Conservation (phyloP, 306 rosid species). For the Purshia tridentata region DNA sequence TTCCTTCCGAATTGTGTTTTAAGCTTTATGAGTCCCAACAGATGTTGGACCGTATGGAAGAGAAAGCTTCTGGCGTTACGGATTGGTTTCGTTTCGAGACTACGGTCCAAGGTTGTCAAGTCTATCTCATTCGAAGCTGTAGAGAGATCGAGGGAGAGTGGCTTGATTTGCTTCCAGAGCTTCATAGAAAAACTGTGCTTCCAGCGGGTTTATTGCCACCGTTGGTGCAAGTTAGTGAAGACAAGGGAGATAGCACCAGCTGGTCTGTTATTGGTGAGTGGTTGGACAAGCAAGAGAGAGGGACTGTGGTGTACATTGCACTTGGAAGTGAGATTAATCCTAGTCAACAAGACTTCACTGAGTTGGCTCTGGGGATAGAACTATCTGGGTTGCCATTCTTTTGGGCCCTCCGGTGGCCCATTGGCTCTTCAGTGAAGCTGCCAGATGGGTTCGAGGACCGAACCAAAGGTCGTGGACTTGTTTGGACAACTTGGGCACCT, state of each 20-base stretch:
- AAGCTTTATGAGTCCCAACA: constrained; percentile 5
- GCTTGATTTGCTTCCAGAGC: constrained; percentile 11
- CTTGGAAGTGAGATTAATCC: constrained; percentile 46
- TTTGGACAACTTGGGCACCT: constrained; percentile 59
- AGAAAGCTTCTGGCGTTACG: neutral
- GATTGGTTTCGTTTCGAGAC: neutral
- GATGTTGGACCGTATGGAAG: neutral
- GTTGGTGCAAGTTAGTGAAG: neutral
- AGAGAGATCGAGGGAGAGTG: constrained; percentile 22
- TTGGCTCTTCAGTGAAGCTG: constrained; percentile 21
- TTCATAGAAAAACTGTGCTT: constrained; percentile 11
- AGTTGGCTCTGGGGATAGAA: constrained; percentile 53
- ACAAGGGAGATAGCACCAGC: constrained; percentile 3
- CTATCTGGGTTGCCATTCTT: constrained; percentile 50
- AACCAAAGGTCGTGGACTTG: constrained; percentile 35
- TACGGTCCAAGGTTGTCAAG: neutral
- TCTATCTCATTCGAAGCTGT: constrained; percentile 20
- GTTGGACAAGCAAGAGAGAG: constrained; percentile 22
- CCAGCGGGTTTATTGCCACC: constrained; percentile 35
- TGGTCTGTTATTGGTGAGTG: constrained; percentile 19
- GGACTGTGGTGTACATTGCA: constrained; percentile 55
- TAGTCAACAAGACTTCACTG: constrained; percentile 24
- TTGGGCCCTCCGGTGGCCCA: constrained; percentile 50
- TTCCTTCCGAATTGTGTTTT: constrained; percentile 8
- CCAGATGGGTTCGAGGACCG: constrained; percentile 55